phyloP scores from a whole-genome alignment of 257 asterid species.

The Thymus mandschuricus region DNA sequence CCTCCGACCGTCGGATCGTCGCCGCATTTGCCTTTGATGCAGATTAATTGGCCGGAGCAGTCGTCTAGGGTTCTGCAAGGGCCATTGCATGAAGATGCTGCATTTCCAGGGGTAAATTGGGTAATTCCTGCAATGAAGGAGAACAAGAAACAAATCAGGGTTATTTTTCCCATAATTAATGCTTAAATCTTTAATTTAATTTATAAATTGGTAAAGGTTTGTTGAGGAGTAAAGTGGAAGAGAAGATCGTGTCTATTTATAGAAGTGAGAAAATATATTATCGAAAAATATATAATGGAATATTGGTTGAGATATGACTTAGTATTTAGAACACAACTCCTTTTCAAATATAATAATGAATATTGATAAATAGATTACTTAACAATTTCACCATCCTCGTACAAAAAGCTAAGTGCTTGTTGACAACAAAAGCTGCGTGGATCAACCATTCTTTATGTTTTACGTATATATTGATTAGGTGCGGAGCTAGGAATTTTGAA shows the following conservation, averaged over 20 bases:
- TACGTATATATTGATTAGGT: no score
- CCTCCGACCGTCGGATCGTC: constrained; percentile 41
- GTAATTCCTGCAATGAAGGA: neutral
- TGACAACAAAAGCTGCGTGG: no score
- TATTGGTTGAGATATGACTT: no score
- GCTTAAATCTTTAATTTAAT: neutral
- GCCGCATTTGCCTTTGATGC: constrained; percentile 38
- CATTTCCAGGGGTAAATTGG: constrained; percentile 11
- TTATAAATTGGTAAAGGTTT: neutral
- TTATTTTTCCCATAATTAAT: neutral
- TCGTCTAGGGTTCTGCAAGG: constrained; percentile 36
- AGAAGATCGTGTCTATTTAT: neutral
- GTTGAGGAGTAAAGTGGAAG: neutral
- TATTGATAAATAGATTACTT: no score
- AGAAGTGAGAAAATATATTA: no score
- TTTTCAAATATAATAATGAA: no score
- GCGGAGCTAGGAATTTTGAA: no score
- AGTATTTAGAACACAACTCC: no score
- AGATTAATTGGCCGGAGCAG: constrained; percentile 41
- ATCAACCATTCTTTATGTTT: no score
- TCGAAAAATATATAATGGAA: neutral
- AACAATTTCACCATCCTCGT: no score
- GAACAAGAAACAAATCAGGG: constrained; percentile 1
- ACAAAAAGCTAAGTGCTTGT: no score
- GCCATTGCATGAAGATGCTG: constrained; percentile 37